These are phyloP conservation scores for Recurvomyces mirabilis DNA, from an alignment of 495 filamentous ascomycete species.

Conservation along the genomic window DNA sequence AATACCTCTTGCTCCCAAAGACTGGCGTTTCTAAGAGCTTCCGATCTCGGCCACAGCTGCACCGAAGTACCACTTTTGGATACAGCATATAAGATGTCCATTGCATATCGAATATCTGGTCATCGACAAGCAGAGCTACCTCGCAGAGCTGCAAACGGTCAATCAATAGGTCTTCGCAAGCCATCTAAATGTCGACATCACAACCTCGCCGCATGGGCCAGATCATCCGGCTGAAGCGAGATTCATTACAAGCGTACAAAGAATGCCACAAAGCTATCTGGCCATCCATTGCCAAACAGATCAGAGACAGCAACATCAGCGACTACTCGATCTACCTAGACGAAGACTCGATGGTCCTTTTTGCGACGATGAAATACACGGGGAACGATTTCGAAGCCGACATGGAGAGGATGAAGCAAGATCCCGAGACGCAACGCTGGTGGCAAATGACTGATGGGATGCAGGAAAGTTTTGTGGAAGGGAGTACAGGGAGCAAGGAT, in stretches of 20 bases:
- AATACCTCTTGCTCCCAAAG: too few species aligned
- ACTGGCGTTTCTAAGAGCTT: too few species aligned
- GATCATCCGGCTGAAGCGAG: slow-evolving; percentile 58
- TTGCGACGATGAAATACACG: slow-evolving; percentile 64
- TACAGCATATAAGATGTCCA: too few species aligned
- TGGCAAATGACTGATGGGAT: slow-evolving; percentile 67
- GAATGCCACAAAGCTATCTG: slow-evolving; percentile 59
- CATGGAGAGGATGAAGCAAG: slow-evolving; percentile 59
- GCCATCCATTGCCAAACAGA: slow-evolving; percentile 62
- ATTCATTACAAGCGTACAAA: slow-evolving; percentile 54
- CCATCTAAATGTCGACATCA: too few species aligned
- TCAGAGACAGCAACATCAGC: slow-evolving; percentile 58
- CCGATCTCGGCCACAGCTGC: too few species aligned
- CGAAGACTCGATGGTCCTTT: slow-evolving; percentile 47
- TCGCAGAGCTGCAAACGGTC: too few species aligned
- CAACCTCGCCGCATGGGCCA: slow-evolving; percentile 33
- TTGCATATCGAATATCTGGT: too few species aligned
- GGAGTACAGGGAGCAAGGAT: slow-evolving; percentile 50
- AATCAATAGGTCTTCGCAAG: too few species aligned
- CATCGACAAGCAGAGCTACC: too few species aligned
- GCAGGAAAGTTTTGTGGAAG: slow-evolving; percentile 51
- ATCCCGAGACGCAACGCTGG: slow-evolving; percentile 63
- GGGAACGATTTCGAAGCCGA: slow-evolving; percentile 57
- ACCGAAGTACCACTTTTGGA: too few species aligned
- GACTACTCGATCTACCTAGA: slow-evolving; percentile 70